A percentile compares a stretch with the other conserved stretches of the same genome.
Evolutionary conservation across 305 asterid genomes (phyloP).

Genomic region (Fraxinus dipetala): DNA sequence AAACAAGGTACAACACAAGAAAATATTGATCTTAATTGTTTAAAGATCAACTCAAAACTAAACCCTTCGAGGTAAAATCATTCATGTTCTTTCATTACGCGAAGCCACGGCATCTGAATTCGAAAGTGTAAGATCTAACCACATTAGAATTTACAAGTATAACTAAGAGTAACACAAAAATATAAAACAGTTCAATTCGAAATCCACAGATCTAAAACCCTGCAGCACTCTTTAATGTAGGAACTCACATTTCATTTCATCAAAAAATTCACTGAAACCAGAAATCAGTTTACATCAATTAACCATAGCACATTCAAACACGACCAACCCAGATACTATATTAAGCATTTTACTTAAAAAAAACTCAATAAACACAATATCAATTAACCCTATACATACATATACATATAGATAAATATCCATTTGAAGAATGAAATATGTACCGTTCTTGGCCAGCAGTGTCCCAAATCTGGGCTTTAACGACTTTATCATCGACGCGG

Average conservation of each 20-base stretch:
- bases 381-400: background rate
- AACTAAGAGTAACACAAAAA: background rate
- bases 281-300: background rate
- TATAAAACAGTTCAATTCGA: background rate
- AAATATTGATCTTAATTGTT: background rate
- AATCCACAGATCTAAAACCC: background rate
- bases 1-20: no score
- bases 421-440: background rate
- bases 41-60: background rate
- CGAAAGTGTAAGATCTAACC: background rate
- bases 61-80: background rate
- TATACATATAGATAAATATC: background rate
- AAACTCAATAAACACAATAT: background rate
- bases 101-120: background rate
- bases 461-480: constrained; percentile 76
- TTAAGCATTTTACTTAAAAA: background rate
- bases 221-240: background rate
- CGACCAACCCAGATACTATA: background rate
- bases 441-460: constrained; percentile 76
- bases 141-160: background rate
- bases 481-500: constrained; percentile 58
- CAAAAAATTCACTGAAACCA: background rate
- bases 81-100: background rate
- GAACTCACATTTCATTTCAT: background rate
- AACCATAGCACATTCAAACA: background rate